Evolutionary conservation across 139 green algal species (phyloP).

Genomic region (Chlorella vulgaris): DNA sequence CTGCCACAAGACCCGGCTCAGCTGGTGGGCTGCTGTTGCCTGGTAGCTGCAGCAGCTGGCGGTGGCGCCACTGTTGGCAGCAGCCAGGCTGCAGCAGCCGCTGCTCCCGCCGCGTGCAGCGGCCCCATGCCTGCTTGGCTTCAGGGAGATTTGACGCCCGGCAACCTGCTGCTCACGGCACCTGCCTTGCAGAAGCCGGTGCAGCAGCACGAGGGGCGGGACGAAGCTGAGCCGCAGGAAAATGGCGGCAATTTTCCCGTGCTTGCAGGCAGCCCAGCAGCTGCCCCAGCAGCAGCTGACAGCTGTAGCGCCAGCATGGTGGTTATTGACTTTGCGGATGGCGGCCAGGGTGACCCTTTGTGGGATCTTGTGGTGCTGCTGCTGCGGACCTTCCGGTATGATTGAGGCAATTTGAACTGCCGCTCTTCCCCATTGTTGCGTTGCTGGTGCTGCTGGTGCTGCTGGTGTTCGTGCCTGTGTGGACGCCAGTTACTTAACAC

Average conservation of each 20-base stretch:
- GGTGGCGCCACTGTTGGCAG: too few species aligned
- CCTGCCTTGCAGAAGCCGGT: neutral
- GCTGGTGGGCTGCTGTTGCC: slow-evolving; percentile 8
- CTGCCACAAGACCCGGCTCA: slow-evolving; percentile 23
- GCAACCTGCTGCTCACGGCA: slow-evolving; percentile 36
- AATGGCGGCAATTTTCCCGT: too few species aligned
- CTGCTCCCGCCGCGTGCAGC: neutral
- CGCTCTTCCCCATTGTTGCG: too few species aligned
- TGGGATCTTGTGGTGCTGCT: slow-evolving; percentile 48
- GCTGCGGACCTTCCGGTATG: slow-evolving; percentile 27
- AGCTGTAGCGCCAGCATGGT: too few species aligned
- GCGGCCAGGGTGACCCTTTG: slow-evolving; percentile 51
- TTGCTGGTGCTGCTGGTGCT: neutral
- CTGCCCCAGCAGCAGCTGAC: too few species aligned
- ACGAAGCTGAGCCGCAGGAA: neutral
- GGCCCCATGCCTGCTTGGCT: slow-evolving; percentile 29
- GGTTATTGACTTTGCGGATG: slow-evolving; percentile 54
- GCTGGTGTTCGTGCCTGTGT: too few species aligned
- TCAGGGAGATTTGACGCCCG: slow-evolving; percentile 46
- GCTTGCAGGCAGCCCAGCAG: too few species aligned
- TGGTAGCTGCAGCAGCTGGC: neutral
- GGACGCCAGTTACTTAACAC: neutral
- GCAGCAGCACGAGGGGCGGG: neutral
- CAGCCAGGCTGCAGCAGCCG: neutral
- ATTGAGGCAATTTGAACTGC: too few species aligned